These are phyloP conservation scores for Xylaria castorea DNA, from an alignment of 495 filamentous ascomycete species.

Conservation along the genomic window DNA sequence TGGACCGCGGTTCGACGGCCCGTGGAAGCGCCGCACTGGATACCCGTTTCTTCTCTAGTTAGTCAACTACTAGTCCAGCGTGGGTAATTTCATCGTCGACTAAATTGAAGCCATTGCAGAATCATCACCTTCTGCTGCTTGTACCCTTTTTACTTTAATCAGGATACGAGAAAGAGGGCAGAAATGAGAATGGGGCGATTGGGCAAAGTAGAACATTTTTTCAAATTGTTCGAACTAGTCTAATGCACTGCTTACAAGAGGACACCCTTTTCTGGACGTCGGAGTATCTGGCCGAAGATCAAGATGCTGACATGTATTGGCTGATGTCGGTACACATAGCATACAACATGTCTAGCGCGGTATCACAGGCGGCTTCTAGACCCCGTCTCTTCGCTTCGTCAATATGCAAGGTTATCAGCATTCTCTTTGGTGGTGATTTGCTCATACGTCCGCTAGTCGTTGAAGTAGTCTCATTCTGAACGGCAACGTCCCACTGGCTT, in stretches of 20 bases:
- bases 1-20: conserved; percentile 38
- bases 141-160: background rate
- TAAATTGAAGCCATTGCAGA: conserved; percentile 5
- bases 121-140: background rate
- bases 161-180: background rate
- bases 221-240: background rate
- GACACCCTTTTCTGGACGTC: background rate
- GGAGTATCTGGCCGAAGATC: conserved; percentile 21
- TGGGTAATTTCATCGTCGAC: background rate
- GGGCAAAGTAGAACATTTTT: background rate
- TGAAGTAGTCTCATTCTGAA: conserved; percentile 1
- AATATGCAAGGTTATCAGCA: conserved; percentile 16
- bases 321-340: conserved; percentile 10
- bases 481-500: conserved; percentile 4
- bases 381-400: conserved; percentile 8
- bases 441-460: conserved; percentile 10
- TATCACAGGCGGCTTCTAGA: conserved; percentile 9
- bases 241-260: background rate
- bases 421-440: conserved; percentile 4
- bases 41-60: conserved; percentile 10
- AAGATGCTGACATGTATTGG: conserved; percentile 12
- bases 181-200: background rate
- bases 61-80: background rate
- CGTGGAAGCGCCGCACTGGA: conserved; percentile 35
- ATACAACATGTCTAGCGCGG: background rate